Evolutionary conservation across 2,329 filamentous ascomycete species (phyloP), one percentile per base, ranked within the genome.

Genomic region (Xylariales sp.): DNA sequence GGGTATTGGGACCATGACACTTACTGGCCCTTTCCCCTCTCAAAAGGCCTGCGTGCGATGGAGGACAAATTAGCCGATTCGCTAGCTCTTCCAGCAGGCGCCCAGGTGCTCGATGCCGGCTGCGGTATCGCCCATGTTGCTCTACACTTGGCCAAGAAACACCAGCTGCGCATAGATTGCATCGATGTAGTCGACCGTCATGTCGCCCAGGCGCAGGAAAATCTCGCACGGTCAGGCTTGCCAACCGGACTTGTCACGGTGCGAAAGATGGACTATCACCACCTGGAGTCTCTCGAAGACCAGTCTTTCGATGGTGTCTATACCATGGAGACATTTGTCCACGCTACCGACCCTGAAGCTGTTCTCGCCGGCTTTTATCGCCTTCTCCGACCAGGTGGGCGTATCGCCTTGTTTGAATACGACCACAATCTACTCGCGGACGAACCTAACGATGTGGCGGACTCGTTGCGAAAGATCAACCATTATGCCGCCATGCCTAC

Each of bases 291-390:
- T 4, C 56, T 76, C 16, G 40, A 48, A 0, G 48, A 58, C 19
- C 54, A 49, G 3, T 67, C 61, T 0, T 65, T 72, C 31, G 72
- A 78, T 40, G 74, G 73, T 3, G 57, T 71, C 20, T 78, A 77
- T 52, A 77, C 73, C 0, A 73, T 77, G 67, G 72, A 78, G 53
- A 75, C 73, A 0, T 66, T 78, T 34, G 73, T 76, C 0, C 73
- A 78, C 49, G 71, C 73, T 1, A 71, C 66, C 1, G 64, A 76
- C 28, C 66, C 70, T 0, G 47, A 61, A 29, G 55, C 52, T 5
- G 73, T 68, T 2, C 56, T 74, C 2, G 48, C 46, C 5, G 67
- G 68, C 14, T 76, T 77, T 55, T 65, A 61, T 51, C 66, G 71
- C 11, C 47, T 74, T 1, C 54, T 77, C 4, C 58, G 59, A 18